A percentile compares a stretch with the other conserved stretches of the same genome.
These are phyloP conservation scores for Acanthamoeba royreba DNA, from an alignment of 208 protist species.

Conservation along the genomic window DNA sequence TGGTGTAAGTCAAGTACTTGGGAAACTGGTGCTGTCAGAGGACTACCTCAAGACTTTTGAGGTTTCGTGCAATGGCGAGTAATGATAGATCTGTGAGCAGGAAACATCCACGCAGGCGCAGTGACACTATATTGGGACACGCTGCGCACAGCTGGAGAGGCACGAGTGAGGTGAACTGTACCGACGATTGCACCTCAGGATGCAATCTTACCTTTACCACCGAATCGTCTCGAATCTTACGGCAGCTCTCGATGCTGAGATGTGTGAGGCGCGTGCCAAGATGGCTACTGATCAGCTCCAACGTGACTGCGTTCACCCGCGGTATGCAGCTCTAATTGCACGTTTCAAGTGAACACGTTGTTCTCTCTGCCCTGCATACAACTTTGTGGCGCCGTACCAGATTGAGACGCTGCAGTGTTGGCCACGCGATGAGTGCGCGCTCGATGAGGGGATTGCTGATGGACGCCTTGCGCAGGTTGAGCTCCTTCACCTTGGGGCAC, in stretches of 20 bases:
- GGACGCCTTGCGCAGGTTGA: background rate
- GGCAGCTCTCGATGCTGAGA: background rate
- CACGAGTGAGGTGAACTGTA: background rate
- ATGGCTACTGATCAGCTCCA: background rate
- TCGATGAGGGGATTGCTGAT: background rate
- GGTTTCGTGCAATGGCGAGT: background rate
- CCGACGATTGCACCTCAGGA: too few species aligned
- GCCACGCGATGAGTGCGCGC: background rate
- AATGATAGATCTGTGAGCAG: background rate
- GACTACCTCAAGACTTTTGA: background rate
- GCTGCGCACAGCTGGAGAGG: background rate
- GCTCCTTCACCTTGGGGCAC: background rate
- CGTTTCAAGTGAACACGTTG: background rate
- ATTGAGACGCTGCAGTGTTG: background rate
- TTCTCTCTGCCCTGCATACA: background rate
- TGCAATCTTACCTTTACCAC: background rate
- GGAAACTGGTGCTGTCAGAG: background rate
- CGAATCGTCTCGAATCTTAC: background rate
- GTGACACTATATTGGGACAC: background rate
- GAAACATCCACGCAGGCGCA: background rate
- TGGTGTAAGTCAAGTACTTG: background rate
- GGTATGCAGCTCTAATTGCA: background rate
- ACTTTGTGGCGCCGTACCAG: background rate
- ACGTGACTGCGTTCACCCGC: background rate
- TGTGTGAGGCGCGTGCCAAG: background rate